phyloP scores from a whole-genome alignment of 208 protist genomes.

The Vickermania ingenoplastis region DNA sequence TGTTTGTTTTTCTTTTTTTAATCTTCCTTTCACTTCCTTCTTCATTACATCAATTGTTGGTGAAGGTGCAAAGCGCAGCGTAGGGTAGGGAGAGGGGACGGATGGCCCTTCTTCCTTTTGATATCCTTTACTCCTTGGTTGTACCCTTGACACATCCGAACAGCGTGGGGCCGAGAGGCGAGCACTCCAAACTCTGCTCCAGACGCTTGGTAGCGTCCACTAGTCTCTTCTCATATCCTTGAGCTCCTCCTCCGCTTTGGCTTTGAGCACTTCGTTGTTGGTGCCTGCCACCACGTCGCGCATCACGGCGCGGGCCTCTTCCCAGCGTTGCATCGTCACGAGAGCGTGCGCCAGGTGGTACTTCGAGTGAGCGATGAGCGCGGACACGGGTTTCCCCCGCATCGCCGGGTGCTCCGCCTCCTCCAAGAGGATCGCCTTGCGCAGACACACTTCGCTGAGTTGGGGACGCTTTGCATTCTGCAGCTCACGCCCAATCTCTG shows the following conservation, averaged over 20 bases:
- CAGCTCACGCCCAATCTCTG: slow-evolving; percentile 68
- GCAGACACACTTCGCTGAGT: slow-evolving; percentile 47
- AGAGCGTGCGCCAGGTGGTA: slow-evolving; percentile 66
- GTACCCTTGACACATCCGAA: no score
- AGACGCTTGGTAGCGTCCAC: no score
- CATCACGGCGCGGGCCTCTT: slow-evolving; percentile 49
- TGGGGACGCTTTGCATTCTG: slow-evolving; percentile 19
- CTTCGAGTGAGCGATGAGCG: slow-evolving; percentile 17
- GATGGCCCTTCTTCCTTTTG: no score
- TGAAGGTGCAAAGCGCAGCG: no score
- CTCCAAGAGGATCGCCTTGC: slow-evolving; percentile 30
- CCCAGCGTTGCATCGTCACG: slow-evolving; percentile 21
- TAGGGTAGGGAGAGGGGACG: no score
- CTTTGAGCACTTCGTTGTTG: slow-evolving; percentile 45
- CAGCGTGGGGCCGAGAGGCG: no score
- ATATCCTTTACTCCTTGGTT: no score
- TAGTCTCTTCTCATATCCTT: slow-evolving; percentile 18
- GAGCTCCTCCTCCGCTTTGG: slow-evolving; percentile 71
- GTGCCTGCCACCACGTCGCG: slow-evolving; percentile 17
- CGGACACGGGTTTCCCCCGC: neutral
- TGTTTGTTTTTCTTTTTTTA: no score
- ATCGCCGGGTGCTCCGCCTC: slow-evolving; percentile 3
- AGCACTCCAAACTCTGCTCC: no score
- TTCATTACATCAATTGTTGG: no score
- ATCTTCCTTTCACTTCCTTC: no score